A percentile compares a stretch with the other conserved stretches of the same genome.
phyloP scores from a whole-genome alignment of 257 asterid genomes.

The Penstemon newberryi region DNA sequence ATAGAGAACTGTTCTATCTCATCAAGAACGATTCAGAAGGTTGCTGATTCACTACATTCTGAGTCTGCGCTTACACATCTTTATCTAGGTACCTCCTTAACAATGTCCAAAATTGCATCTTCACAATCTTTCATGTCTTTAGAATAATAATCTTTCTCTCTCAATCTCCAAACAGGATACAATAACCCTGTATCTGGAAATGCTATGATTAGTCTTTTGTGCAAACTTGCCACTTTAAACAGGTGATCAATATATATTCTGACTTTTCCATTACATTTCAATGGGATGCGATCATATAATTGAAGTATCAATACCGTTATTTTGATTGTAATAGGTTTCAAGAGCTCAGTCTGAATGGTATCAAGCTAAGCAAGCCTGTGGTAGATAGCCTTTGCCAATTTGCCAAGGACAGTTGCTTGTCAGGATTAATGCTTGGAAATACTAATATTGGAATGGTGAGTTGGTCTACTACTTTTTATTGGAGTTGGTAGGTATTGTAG shows the following conservation, averaged over 20 bases:
- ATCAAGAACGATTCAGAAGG: conserved; percentile 77
- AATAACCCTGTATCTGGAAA: conserved; percentile 72
- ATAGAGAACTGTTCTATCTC: conserved; percentile 84
- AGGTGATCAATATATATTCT: conserved; percentile 39
- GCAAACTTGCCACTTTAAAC: conserved; percentile 59
- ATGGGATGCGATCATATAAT: conserved; percentile 25
- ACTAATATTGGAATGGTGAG: conserved; percentile 81
- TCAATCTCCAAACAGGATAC: conserved; percentile 55
- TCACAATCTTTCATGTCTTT: conserved; percentile 17
- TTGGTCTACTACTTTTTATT: conserved; percentile 16
- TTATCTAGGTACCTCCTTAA: conserved; percentile 54
- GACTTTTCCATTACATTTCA: conserved; percentile 8
- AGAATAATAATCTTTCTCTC: background rate
- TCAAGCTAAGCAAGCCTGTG: conserved; percentile 79
- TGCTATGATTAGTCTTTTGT: conserved; percentile 57
- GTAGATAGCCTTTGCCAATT: conserved; percentile 76
- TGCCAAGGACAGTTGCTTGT: conserved; percentile 60
- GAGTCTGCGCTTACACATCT: conserved; percentile 73
- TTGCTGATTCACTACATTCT: conserved; percentile 81
- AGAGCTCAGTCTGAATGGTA: conserved; percentile 75
- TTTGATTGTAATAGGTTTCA: conserved; percentile 58
- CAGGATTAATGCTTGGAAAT: conserved; percentile 78
- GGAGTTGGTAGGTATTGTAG: too few species aligned
- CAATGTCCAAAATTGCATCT: conserved; percentile 20
- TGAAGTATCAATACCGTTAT: conserved; percentile 11